phyloP scores from a whole-genome alignment of 129 eudicot genomes.

The Rutidosis leptorrhynchoides region DNA sequence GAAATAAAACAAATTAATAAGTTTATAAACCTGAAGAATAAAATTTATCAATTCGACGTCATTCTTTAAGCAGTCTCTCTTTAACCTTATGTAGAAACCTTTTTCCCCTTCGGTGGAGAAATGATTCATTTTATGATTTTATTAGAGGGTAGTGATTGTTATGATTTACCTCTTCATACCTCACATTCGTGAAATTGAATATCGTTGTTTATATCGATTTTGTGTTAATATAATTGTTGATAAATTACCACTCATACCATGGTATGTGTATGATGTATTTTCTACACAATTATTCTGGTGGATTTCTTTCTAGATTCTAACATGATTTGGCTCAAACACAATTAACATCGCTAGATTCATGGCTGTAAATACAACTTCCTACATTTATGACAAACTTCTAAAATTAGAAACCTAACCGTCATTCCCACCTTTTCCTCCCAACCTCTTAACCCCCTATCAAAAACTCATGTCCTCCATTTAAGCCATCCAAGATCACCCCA shows the following conservation, averaged over 20 bases:
- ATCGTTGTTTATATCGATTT: too few species aligned
- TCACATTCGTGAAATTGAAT: too few species aligned
- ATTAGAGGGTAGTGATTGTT: too few species aligned
- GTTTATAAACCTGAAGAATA: too few species aligned
- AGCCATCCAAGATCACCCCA: constrained; percentile 1
- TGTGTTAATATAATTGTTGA: not conserved
- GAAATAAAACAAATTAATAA: too few species aligned
- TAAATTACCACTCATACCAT: not conserved
- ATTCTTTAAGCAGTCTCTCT: too few species aligned
- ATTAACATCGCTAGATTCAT: constrained; percentile 4
- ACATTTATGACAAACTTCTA: constrained; percentile 12
- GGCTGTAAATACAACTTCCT: constrained; percentile 1
- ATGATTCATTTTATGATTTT: too few species aligned
- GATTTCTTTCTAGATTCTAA: not conserved
- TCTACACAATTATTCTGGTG: not conserved
- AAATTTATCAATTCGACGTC: too few species aligned
- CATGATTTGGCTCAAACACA: not conserved
- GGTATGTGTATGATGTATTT: not conserved
- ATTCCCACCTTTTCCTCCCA: constrained; percentile 35
- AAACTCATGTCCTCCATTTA: constrained; percentile 11
- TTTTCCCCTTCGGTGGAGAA: too few species aligned
- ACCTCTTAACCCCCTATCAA: constrained; percentile 20
- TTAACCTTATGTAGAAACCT: too few species aligned
- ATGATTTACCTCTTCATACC: too few species aligned
- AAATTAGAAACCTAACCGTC: constrained; percentile 17